Base-by-base conservation (phyloP, 352 stramenopile genomes). In the Pythium oligandrum region DNA sequence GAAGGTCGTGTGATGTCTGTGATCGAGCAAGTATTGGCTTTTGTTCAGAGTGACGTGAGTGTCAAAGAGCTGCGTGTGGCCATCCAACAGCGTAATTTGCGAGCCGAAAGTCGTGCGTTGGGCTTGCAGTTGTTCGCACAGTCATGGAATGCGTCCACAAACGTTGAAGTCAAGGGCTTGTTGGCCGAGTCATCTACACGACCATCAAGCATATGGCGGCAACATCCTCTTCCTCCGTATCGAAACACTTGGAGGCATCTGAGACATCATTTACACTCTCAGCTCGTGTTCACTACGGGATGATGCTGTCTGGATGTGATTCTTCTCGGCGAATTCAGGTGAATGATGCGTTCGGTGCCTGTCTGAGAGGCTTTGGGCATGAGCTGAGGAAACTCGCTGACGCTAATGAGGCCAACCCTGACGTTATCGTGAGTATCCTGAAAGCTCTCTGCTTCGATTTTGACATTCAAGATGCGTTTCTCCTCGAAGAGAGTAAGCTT, bases 41-140 rank as follows among this genome's bases (percentile, higher is more conserved):
- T 93, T 61, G 82, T 93, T 53, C 83, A 93, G 46, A 93, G 83
- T 52, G 83, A 93, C 44, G 71, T 84, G 7, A 80, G 87, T 62
- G 56, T 90, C 7, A 39, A 48, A 1, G 83, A 90, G 34, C 44
- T 93, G 7, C 62, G 61, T 17, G 53, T 66, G 33, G 44, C 81
- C 17, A 77, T 93, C 26, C 44, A 53, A 10, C 44, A 59, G 5
- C 69, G 83, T 3, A 88, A 89, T 53, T 44, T 44, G 9, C 68
- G 83, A 53, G 83, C 76, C 11, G 44, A 34, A 3, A 70, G 59
- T 44, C 76, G 83, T 32, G 51, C 59, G n/a, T 42, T 76, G 4
- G 75, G 78, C 3, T 66, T 93, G 11, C 45, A 69, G 3, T 55
- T 88, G 17, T 83, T 88, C 44, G 50, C 59, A 7, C 55, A 66